Percentiles rank a stretch among this genome's conserved stretches.
phyloP scores from a whole-genome alignment of 1,284 basidiomycete genomes.

The Coniferiporia weirii region DNA sequence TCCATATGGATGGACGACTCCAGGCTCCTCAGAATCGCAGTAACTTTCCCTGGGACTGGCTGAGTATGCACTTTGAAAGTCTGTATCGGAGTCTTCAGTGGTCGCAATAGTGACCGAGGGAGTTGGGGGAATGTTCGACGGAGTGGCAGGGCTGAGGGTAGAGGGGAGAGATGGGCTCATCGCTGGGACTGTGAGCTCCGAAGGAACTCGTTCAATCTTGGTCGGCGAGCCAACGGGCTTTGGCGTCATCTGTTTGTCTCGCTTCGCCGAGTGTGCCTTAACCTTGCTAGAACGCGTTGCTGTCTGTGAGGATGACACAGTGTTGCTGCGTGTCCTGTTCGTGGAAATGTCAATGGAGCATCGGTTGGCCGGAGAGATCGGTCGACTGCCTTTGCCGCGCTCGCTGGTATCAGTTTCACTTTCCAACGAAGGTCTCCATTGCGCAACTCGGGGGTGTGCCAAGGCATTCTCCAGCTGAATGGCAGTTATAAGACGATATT shows the following conservation, averaged over 20 bases:
- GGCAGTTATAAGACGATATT: background rate
- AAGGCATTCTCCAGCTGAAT: slow-evolving; percentile 67
- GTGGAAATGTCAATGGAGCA: background rate
- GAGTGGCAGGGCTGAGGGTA: slow-evolving; percentile 24
- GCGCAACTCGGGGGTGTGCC: slow-evolving; percentile 29
- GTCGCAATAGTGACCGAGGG: slow-evolving; percentile 36
- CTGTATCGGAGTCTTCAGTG: slow-evolving; percentile 77
- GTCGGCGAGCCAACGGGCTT: slow-evolving; percentile 27
- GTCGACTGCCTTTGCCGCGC: slow-evolving; percentile 3
- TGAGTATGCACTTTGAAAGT: slow-evolving; percentile 81
- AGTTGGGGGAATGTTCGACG: slow-evolving; percentile 38
- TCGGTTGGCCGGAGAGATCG: slow-evolving; percentile 2
- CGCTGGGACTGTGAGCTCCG: slow-evolving; percentile 12
- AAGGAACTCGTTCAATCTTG: slow-evolving; percentile 16
- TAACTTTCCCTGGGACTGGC: slow-evolving; percentile 63
- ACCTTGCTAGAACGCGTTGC: slow-evolving; percentile 10
- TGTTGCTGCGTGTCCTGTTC: slow-evolving; percentile 15
- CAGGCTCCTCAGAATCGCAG: slow-evolving; percentile 34
- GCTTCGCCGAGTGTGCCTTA: background rate
- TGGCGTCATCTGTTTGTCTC: slow-evolving; percentile 16
- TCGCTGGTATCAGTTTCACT: slow-evolving; percentile 18
- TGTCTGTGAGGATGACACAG: slow-evolving; percentile 26
- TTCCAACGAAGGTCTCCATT: slow-evolving; percentile 15
- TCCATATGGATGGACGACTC: slow-evolving; percentile 22
- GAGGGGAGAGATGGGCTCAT: slow-evolving; percentile 29